These are phyloP conservation scores for Trichoderma parareesei DNA, from an alignment of 495 filamentous ascomycete genomes.

Conservation along the genomic window DNA sequence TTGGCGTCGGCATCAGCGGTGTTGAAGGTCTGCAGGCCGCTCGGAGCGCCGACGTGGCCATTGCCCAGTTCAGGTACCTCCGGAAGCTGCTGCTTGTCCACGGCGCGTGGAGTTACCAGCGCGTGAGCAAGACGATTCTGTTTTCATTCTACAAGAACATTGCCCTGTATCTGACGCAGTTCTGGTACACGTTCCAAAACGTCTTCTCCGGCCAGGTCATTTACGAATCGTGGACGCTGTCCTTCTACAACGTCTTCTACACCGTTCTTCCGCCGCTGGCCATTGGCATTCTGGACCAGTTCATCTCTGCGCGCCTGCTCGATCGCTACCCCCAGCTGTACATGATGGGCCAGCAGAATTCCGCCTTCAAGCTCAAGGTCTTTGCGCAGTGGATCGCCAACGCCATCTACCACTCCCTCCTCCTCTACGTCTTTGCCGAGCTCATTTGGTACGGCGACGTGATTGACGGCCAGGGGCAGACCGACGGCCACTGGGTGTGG, in stretches of 20 bases:
- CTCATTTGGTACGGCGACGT: slow-evolving; percentile 75
- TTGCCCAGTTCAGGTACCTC: slow-evolving; percentile 93
- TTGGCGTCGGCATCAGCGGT: slow-evolving; percentile 96
- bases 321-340: slow-evolving; percentile 98
- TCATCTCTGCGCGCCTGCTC: slow-evolving; percentile 89
- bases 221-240: slow-evolving; percentile 98
- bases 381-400: slow-evolving; percentile 90
- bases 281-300: slow-evolving; percentile 96
- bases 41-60: slow-evolving; percentile 89
- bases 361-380: slow-evolving; percentile 85
- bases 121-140: slow-evolving; percentile 90
- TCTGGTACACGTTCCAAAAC: slow-evolving; percentile 99
- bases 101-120: slow-evolving; percentile 95
- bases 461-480: slow-evolving; percentile 62
- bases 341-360: slow-evolving; percentile 80
- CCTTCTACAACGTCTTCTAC: slow-evolving; percentile 99
- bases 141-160: slow-evolving; percentile 99
- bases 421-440: slow-evolving; percentile 79
- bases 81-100: slow-evolving; percentile 94
- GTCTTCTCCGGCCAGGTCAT: slow-evolving; percentile 97
- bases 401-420: slow-evolving; percentile 90
- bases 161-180: slow-evolving; percentile 96
- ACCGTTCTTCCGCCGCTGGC: slow-evolving; percentile 89
- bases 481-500: slow-evolving; percentile 96
- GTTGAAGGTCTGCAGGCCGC: slow-evolving; percentile 98